phyloP scores from a whole-genome alignment of 129 eudicot genomes.

The Silybum marianum region DNA sequence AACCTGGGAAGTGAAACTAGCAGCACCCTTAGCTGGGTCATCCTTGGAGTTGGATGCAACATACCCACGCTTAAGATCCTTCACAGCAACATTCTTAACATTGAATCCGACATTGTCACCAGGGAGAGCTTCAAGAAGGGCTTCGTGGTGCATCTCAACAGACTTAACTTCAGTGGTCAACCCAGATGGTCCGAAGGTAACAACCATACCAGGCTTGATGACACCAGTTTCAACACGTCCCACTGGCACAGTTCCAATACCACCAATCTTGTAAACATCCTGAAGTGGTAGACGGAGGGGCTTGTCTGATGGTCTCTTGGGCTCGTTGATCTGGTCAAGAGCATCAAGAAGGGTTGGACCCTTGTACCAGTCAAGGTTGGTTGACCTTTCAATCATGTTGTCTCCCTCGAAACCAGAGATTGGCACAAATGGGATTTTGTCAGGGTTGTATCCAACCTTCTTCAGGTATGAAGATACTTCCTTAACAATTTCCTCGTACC shows the following conservation, averaged over 20 bases:
- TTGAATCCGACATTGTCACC: conserved; percentile 60
- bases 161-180: conserved; percentile 58
- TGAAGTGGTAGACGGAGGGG: conserved; percentile 58
- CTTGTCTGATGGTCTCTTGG: conserved; percentile 58
- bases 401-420: conserved; percentile 54
- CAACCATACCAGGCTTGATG: conserved; percentile 58
- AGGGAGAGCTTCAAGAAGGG: conserved; percentile 42
- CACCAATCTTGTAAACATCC: conserved; percentile 60
- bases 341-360: conserved; percentile 59
- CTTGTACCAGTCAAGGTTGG: conserved; percentile 63
- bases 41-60: conserved; percentile 57
- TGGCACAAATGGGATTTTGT: conserved; percentile 51
- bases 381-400: conserved; percentile 58
- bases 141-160: conserved; percentile 59
- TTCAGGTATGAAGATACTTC: conserved; percentile 51
- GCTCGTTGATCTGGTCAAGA: conserved; percentile 47
- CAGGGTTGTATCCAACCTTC: conserved; percentile 61
- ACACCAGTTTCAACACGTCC: conserved; percentile 56
- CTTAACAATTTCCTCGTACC: conserved; percentile 54
- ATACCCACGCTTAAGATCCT: conserved; percentile 58
- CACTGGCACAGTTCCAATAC: conserved; percentile 58
- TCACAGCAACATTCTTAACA: conserved; percentile 57
- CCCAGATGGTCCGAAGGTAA: conserved; percentile 52
- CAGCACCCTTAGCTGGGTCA: conserved; percentile 50
- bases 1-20: conserved; percentile 46